Conservation (phyloP, 2,329 filamentous ascomycete genomes). For the Incumbomyces lentus region DNA sequence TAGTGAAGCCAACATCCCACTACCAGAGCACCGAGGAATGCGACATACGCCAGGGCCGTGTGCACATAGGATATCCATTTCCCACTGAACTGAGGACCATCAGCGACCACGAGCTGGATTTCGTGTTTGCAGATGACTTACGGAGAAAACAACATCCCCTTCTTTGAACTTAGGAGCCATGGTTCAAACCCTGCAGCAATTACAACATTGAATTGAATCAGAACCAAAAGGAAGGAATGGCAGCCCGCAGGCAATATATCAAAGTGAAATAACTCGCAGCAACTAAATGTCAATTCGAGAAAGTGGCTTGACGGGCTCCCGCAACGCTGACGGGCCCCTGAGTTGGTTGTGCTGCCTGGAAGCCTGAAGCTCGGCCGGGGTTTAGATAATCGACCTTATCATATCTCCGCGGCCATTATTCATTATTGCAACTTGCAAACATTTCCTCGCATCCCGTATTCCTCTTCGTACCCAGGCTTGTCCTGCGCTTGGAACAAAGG, state of each 20-base stretch:
- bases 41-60: conserved; percentile 68
- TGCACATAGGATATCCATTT: conserved; percentile 86
- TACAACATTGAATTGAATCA: conserved; percentile 22
- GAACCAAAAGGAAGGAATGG: conserved; percentile 10
- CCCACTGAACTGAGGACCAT: conserved; percentile 55
- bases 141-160: conserved; percentile 51
- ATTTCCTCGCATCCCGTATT: too few relatives aligned
- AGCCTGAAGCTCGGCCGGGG: background rate
- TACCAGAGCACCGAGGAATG: conserved; percentile 76
- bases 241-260: conserved; percentile 4
- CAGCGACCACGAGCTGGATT: too few relatives aligned
- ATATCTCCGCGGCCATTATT: conserved; percentile 2
- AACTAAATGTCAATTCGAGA: too few relatives aligned
- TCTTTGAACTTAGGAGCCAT: conserved; percentile 55
- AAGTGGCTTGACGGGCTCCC: background rate
- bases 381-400: conserved; percentile 3
- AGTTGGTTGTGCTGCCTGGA: too few relatives aligned
- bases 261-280: background rate
- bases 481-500: background rate
- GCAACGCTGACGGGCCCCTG: background rate
- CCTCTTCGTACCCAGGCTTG: background rate
- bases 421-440: background rate
- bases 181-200: conserved; percentile 11
- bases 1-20: conserved; percentile 79
- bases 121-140: conserved; percentile 33